Evolutionary conservation across 139 green algal species (phyloP), one percentile per base, ranked within the genome.

Genomic region (Chlorella sp.): DNA sequence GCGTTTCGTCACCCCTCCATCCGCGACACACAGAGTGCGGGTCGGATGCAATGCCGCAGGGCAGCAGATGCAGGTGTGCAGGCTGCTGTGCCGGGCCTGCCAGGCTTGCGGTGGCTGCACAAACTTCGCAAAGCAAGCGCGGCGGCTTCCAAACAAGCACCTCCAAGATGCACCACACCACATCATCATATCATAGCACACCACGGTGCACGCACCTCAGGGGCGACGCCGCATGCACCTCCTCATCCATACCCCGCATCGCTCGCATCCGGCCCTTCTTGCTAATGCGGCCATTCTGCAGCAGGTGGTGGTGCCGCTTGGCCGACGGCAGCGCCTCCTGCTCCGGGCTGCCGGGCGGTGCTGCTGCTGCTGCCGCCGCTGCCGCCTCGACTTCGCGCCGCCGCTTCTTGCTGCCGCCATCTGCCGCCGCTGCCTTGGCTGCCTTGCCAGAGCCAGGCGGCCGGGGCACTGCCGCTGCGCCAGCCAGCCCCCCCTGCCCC

Each of bases 1-100:
- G 77, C 77, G 77, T 83, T 28, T 84, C 79, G 62, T 84, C 79
- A 84, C 26, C 34, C 79, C 79, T 76, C 78, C 32, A 9, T 48
- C 36, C 36, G 26, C 17, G 68, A 38, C 36, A 75, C 8, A 44
- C 1, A 32, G 3, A 32, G 68, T 13, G 22, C 11, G 62, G 64
- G 24, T 30, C 22, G 68, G 3, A n/a, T 48, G 68, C 36, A 46
- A 11, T 28, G 68, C 36, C 48, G 34, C 17, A 32, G 16, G 97
- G 92, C 51, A 60, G 51, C 51, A 60, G 51, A 2, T n/a, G n/a
- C n/a, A n/a, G n/a, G n/a, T n/a, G n/a, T n/a, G n/a, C n/a, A n/a
- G n/a, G n/a, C n/a, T n/a, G n/a, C n/a, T n/a, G n/a, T n/a, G n/a
- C n/a, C n/a, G n/a, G n/a, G n/a, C n/a, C n/a, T n/a, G n/a, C n/a